Conservation (phyloP, 1,284 basidiomycete species). For the Takashimella tepidaria region DNA sequence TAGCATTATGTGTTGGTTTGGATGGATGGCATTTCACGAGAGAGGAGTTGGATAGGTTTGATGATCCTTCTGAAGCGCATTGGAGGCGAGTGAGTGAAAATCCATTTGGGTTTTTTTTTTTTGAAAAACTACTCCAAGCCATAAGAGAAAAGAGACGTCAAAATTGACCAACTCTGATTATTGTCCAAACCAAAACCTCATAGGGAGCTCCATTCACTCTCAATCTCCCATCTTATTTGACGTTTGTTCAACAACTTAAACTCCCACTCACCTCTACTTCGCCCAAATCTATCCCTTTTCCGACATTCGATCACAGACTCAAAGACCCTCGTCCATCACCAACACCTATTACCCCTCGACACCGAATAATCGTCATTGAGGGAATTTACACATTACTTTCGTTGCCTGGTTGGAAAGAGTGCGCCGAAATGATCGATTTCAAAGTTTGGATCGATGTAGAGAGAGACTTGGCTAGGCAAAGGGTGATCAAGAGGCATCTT, state of each 20-base stretch:
- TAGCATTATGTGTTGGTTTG: slow-evolving; percentile 49
- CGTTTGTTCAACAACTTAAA: slow-evolving; percentile 68
- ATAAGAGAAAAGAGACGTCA: too few species aligned
- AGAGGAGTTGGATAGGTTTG: slow-evolving; percentile 36
- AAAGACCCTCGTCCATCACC: slow-evolving; percentile 52
- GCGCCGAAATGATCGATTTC: slow-evolving; percentile 65
- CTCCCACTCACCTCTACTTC: slow-evolving; percentile 51
- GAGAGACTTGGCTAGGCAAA: slow-evolving; percentile 55
- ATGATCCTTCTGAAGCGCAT: slow-evolving; percentile 64
- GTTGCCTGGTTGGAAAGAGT: slow-evolving; percentile 65
- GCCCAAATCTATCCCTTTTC: slow-evolving; percentile 41
- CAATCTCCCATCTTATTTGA: slow-evolving; percentile 55
- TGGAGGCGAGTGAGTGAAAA: slow-evolving; percentile 60
- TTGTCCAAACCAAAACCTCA: background rate
- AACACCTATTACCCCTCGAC: slow-evolving; percentile 56
- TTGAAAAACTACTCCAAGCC: slow-evolving; percentile 63
- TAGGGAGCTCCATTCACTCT: slow-evolving; percentile 51
- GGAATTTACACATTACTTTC: slow-evolving; percentile 75
- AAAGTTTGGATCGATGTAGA: slow-evolving; percentile 70
- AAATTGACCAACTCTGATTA: too few species aligned
- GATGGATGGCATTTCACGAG: slow-evolving; percentile 53
- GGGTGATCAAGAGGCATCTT: slow-evolving; percentile 56
- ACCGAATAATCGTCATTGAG: slow-evolving; percentile 75
- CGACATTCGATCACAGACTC: slow-evolving; percentile 50
- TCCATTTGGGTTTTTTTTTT: too few species aligned